These are phyloP conservation scores for Corynespora cassiicola DNA, from an alignment of 2,329 filamentous ascomycete genomes.

Conservation along the genomic window DNA sequence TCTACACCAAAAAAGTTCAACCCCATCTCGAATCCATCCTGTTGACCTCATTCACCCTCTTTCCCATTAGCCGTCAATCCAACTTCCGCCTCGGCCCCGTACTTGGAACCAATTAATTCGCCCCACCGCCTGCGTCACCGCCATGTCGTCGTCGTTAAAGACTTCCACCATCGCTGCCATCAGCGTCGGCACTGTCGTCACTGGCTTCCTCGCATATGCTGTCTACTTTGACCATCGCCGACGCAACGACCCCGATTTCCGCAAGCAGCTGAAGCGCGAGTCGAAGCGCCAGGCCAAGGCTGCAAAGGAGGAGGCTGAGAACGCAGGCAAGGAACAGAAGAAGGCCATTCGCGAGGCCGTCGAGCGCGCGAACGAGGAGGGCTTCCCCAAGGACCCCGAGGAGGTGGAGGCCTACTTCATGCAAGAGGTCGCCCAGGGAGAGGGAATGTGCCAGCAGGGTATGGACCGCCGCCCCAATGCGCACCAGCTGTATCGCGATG, in stretches of 20 bases:
- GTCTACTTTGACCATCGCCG: slow-evolving; percentile 72
- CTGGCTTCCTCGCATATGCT: slow-evolving; percentile 68
- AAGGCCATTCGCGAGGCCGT: slow-evolving; percentile 77
- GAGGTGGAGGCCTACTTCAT: slow-evolving; percentile 98
- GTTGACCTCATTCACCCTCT: slow-evolving; percentile 2
- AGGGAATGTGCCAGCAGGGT: slow-evolving; percentile 84
- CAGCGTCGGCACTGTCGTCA: slow-evolving; percentile 64
- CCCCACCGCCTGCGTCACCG: slow-evolving; percentile 15
- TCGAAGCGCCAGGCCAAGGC: slow-evolving; percentile 74
- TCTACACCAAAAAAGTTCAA: slow-evolving; percentile 35
- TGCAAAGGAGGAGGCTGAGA: slow-evolving; percentile 75
- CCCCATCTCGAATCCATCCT: slow-evolving; percentile 17
- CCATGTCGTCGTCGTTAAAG: slow-evolving; percentile 53
- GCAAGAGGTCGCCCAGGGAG: slow-evolving; percentile 89
- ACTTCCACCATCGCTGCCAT: slow-evolving; percentile 65
- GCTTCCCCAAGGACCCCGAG: slow-evolving; percentile 88
- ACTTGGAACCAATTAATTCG: no score
- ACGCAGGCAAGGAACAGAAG: slow-evolving; percentile 70
- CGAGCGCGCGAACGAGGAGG: slow-evolving; percentile 84
- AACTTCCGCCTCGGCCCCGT: slow-evolving; percentile 6
- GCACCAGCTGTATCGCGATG: slow-evolving; percentile 1
- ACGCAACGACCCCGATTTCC: slow-evolving; percentile 68
- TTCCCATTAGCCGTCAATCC: slow-evolving; percentile 5
- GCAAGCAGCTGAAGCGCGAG: slow-evolving; percentile 72
- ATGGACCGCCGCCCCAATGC: slow-evolving; percentile 27